A percentile compares a stretch with the other conserved stretches of the same genome.
These are phyloP conservation scores for Saccharomycopsis guyanensis DNA, from an alignment of 805 yeast genomes.

Conservation along the genomic window DNA sequence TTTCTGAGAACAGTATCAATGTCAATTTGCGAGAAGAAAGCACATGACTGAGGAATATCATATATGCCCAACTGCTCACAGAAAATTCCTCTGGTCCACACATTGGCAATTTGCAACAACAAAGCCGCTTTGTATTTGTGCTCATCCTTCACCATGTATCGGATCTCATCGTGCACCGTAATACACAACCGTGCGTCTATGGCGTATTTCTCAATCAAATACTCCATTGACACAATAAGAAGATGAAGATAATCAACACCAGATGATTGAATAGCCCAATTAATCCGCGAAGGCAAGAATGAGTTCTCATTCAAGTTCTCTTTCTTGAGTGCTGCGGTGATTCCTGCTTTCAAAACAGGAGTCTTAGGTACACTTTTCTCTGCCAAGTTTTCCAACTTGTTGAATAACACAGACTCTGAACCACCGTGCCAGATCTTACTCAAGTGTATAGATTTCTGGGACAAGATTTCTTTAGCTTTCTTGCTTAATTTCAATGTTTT, in stretches of 20 bases:
- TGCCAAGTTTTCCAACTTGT: slow-evolving; percentile 81
- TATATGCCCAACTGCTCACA: slow-evolving; percentile 85
- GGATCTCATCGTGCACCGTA: slow-evolving; percentile 92
- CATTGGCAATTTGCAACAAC: slow-evolving; percentile 78
- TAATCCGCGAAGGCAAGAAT: slow-evolving; percentile 83
- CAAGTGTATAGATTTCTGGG: slow-evolving; percentile 22
- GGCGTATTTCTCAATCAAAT: slow-evolving; percentile 53
- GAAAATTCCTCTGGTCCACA: slow-evolving; percentile 96
- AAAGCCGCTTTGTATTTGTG: slow-evolving; percentile 73
- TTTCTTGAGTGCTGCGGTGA: slow-evolving; percentile 72
- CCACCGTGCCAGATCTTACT: slow-evolving; percentile 73
- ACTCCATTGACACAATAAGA: slow-evolving; percentile 79
- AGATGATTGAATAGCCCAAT: slow-evolving; percentile 97
- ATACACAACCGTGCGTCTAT: slow-evolving; percentile 72
- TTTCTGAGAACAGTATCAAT: slow-evolving; percentile 82
- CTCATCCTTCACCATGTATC: slow-evolving; percentile 67
- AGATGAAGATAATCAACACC: slow-evolving; percentile 95
- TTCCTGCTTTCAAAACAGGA: slow-evolving; percentile 89
- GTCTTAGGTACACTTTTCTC: slow-evolving; percentile 74
- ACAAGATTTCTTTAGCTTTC: slow-evolving; percentile 27
- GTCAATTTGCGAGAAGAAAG: slow-evolving; percentile 91
- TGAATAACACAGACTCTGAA: slow-evolving; percentile 86
- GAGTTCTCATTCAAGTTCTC: slow-evolving; percentile 55
- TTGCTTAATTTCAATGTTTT: slow-evolving; percentile 23
- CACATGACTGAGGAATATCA: slow-evolving; percentile 90